Evolutionary conservation across 169 alveolate species (phyloP).

Genomic region (Plasmodium chabaudi): DNA sequence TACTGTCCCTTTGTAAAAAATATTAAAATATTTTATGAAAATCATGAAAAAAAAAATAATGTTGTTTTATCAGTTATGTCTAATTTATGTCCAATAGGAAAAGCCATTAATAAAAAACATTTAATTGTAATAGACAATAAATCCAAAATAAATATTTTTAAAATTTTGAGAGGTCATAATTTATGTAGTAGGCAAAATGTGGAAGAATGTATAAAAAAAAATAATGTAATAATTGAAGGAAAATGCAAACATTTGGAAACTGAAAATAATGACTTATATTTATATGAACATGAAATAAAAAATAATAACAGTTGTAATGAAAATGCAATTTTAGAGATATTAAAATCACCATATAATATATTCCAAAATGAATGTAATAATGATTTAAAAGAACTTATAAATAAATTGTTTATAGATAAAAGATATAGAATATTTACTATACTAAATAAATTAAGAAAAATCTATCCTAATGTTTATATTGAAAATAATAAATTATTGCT

Average conservation of each 20-base stretch:
- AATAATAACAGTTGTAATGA: background rate
- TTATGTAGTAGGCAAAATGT: constrained; percentile 7
- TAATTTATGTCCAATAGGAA: constrained; percentile 69
- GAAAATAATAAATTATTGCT: constrained; percentile 56
- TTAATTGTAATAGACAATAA: constrained; percentile 71
- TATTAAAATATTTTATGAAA: constrained; percentile 21
- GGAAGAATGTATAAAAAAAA: constrained; percentile 11
- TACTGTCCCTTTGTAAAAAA: constrained; percentile 74
- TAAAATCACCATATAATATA: constrained; percentile 1
- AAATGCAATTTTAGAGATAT: background rate
- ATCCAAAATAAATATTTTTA: constrained; percentile 47
- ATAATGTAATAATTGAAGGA: constrained; percentile 1
- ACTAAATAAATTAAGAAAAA: constrained; percentile 52
- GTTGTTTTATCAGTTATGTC: constrained; percentile 73
- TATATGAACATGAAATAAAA: background rate
- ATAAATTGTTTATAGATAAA: constrained; percentile 48
- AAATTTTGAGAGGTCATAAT: constrained; percentile 45
- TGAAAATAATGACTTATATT: background rate
- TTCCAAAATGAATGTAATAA: constrained; percentile 51
- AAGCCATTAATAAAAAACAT: constrained; percentile 73
- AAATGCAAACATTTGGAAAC: background rate
- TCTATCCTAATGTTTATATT: constrained; percentile 65
- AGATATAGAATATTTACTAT: constrained; percentile 67
- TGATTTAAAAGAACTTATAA: constrained; percentile 39
- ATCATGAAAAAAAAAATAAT: constrained; percentile 59